phyloP scores from a whole-genome alignment of 345 rosid genomes.

The Murraya koenigii region DNA sequence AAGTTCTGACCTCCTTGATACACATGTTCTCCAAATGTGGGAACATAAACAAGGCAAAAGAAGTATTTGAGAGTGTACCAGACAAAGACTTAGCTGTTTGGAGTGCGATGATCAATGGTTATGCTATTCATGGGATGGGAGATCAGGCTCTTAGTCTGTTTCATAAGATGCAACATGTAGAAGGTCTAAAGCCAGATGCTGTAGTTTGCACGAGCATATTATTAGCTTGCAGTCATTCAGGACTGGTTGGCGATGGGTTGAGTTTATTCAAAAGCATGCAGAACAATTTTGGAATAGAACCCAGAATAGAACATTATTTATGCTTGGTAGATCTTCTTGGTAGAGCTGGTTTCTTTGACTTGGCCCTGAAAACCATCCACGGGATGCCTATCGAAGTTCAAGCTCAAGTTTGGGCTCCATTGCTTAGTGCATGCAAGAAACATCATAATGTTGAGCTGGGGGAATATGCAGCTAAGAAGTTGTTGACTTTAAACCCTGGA shows the following conservation, averaged over 20 bases:
- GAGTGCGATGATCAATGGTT: slow-evolving; percentile 31
- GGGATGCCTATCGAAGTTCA: slow-evolving; percentile 15
- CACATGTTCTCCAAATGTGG: slow-evolving; percentile 32
- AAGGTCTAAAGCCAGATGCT: slow-evolving; percentile 23
- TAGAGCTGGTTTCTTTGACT: slow-evolving; percentile 27
- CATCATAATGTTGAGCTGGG: slow-evolving; percentile 22
- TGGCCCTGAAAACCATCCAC: slow-evolving; percentile 21
- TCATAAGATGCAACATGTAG: slow-evolving; percentile 19
- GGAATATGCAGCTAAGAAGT: slow-evolving; percentile 21
- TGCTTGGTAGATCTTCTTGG: slow-evolving; percentile 35
- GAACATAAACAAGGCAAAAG: slow-evolving; percentile 23
- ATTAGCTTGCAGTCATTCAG: slow-evolving; percentile 31
- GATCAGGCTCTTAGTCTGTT: slow-evolving; percentile 23
- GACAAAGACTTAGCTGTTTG: slow-evolving; percentile 23
- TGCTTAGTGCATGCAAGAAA: slow-evolving; percentile 31
- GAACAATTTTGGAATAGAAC: slow-evolving; percentile 26
- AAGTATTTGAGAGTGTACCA: slow-evolving; percentile 14
- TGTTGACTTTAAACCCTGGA: slow-evolving; percentile 12
- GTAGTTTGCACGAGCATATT: slow-evolving; percentile 23
- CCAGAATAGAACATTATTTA: slow-evolving; percentile 26
- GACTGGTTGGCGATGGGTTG: slow-evolving; percentile 26
- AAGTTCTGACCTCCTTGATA: slow-evolving; percentile 32
- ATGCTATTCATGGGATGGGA: slow-evolving; percentile 33
- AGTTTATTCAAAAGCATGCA: slow-evolving; percentile 19
- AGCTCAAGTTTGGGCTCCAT: slow-evolving; percentile 24